Base-by-base conservation (phyloP, 2,329 filamentous ascomycete genomes). In the Aureobasidium sp. region DNA sequence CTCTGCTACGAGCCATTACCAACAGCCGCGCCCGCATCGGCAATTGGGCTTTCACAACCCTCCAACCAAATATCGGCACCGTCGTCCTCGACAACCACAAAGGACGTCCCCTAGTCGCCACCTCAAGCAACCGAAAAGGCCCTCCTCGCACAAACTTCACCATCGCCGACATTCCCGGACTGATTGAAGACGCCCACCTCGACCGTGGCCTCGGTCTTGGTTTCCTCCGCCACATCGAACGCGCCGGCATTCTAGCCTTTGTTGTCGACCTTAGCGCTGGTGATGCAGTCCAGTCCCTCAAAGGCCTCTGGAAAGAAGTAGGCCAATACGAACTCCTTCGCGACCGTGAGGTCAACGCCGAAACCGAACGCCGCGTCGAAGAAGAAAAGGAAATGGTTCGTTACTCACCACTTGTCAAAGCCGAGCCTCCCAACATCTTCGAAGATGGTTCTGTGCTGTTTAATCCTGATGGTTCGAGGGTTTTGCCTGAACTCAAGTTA, bases 1-100 rank as follows among this genome's bases (percentile, higher is more conserved):
- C 94, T 0, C 81, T 99, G 1, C 82, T 97, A 17, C 87, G 94
- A 20, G 87, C 92, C 3, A 78, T 99, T 68, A 96, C 87, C 69
- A 92, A 92, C 73, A 95, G 90, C 72, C 87, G 91, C 64, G 90
- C 94, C 1, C 85, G 94, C 42, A 86, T 99, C 5, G 94, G 94
- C 44, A 87, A 89, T 72, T 99, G 94, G 94, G 93, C 91, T 10
- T 99, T 99, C 73, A 99, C 94, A 3, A 99, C 94, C 0, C 80
- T 99, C 9, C 88, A 92, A 68, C 94, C 94, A 2, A 97, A 96
- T 68, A 95, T 99, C 61, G 94, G 94, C 56, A 99, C 94, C 0
- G 91, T 99, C 7, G 88, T 97, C 15, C 83, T 99, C 12, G 94
- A 99, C 74, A 85, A 92, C 72, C 84, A 94, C 77, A 87, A 86